A percentile compares a stretch with the other conserved stretches of the same genome.
These are phyloP conservation scores for Sarcomyxa edulis DNA, from an alignment of 768 basidiomycete species.

Conservation along the genomic window DNA sequence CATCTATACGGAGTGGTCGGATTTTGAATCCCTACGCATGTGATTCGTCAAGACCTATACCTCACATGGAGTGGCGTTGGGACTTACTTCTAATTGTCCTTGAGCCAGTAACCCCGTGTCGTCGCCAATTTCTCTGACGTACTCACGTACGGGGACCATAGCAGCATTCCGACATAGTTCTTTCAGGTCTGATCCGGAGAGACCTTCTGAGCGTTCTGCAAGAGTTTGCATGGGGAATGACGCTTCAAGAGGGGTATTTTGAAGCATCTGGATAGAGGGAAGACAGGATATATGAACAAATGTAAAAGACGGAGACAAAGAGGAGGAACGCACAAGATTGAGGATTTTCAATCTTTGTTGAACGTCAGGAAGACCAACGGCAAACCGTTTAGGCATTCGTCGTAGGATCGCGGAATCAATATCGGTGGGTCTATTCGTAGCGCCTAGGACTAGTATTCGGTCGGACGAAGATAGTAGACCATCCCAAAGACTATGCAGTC, in stretches of 20 bases:
- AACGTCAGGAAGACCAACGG: conserved; percentile 71
- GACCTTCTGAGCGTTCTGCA: conserved; percentile 64
- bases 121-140: conserved; percentile 49
- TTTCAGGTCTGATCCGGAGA: conserved; percentile 86
- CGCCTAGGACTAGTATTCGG: conserved; percentile 86
- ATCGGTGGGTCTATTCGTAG: conserved; percentile 93
- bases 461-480: conserved; percentile 79
- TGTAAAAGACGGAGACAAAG: background rate
- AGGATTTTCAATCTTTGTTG: conserved; percentile 85
- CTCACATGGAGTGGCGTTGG: background rate
- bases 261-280: conserved; percentile 66
- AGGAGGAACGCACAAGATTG: conserved; percentile 46
- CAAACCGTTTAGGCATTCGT: conserved; percentile 98
- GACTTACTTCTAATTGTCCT: conserved; percentile 44
- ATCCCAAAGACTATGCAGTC: conserved; percentile 76
- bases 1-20: no score
- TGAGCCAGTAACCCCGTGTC: conserved; percentile 38
- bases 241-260: conserved; percentile 63
- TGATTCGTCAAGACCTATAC: background rate
- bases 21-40: background rate
- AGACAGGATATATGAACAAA: background rate
- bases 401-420: conserved; percentile 82
- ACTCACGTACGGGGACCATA: conserved; percentile 88
- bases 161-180: conserved; percentile 93
- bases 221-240: conserved; percentile 58